Percentiles rank a stretch among this genome's conserved stretches.
These are phyloP conservation scores for Linanthus parryae DNA, from an alignment of 148 eudicot genomes.

Conservation along the genomic window DNA sequence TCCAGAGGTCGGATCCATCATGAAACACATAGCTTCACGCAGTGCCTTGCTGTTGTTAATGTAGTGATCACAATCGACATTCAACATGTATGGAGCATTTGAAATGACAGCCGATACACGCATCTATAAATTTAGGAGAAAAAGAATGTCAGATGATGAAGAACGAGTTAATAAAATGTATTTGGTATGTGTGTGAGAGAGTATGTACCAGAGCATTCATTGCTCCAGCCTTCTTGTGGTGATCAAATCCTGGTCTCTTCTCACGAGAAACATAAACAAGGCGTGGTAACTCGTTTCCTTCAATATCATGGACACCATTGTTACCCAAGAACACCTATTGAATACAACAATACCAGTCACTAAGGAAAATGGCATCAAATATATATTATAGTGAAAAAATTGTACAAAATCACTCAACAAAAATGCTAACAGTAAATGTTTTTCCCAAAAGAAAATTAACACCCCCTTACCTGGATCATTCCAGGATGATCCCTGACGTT, in stretches of 20 bases:
- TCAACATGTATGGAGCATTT: constrained; percentile 82
- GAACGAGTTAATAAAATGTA: neutral
- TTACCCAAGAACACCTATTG: constrained; percentile 77
- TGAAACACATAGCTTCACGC: constrained; percentile 72
- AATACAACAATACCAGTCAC: neutral
- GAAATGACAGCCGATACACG: constrained; percentile 87
- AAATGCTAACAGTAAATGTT: no score
- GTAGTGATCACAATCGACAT: constrained; percentile 94
- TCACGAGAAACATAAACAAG: constrained; percentile 95
- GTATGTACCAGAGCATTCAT: constrained; percentile 91
- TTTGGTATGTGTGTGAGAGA: constrained; percentile 5
- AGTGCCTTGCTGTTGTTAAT: constrained; percentile 73
- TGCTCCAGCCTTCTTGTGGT: constrained; percentile 95
- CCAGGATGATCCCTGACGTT: constrained; percentile 95
- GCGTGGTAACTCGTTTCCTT: constrained; percentile 73
- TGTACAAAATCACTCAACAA: neutral
- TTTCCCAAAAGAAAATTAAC: neutral
- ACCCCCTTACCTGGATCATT: constrained; percentile 73
- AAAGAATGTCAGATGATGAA: neutral
- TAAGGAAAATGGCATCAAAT: neutral
- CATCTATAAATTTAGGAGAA: constrained; percentile 30
- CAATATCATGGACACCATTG: constrained; percentile 62
- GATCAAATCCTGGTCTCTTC: constrained; percentile 94
- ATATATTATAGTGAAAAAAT: no score
- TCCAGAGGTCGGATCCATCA: constrained; percentile 77